phyloP scores from a whole-genome alignment of 2,329 filamentous ascomycete species.

The Boeremia lycopersici region DNA sequence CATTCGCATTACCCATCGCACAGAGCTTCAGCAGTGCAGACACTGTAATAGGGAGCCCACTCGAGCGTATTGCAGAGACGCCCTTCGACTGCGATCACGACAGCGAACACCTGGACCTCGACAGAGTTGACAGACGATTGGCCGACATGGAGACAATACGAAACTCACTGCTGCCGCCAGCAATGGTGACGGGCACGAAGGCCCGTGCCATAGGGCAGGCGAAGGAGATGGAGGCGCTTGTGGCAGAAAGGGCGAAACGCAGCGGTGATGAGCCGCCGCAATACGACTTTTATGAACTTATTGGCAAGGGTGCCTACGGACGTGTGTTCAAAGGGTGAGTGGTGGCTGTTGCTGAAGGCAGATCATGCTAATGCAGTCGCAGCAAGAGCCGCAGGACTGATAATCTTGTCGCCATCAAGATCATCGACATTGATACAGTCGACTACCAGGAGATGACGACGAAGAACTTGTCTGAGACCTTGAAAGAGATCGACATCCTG shows the following conservation, averaged over 20 bases:
- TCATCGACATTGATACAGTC: conserved; percentile 81
- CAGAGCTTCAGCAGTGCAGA: conserved; percentile 23
- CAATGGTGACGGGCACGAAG: conserved; percentile 51
- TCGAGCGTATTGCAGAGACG: conserved; percentile 36
- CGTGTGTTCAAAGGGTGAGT: conserved; percentile 71
- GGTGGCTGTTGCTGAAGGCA: background rate
- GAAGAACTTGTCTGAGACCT: conserved; percentile 57
- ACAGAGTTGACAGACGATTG: conserved; percentile 9
- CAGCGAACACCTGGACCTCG: conserved; percentile 10
- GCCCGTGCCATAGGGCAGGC: conserved; percentile 71
- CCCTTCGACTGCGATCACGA: conserved; percentile 23
- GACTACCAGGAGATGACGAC: conserved; percentile 58
- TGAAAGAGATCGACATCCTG: conserved; percentile 69
- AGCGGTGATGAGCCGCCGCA: conserved; percentile 65
- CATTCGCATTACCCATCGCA: conserved; percentile 18
- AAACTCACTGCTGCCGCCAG: conserved; percentile 33
- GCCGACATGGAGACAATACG: conserved; percentile 39
- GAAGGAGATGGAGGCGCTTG: conserved; percentile 69
- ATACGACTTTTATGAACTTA: conserved; percentile 73
- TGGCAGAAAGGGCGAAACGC: conserved; percentile 67
- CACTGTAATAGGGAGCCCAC: conserved; percentile 24
- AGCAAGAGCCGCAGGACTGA: conserved; percentile 50
- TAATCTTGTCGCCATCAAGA: conserved; percentile 75
- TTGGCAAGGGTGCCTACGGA: conserved; percentile 76
- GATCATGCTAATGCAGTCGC: conserved; percentile 22